Evolutionary conservation across 2,329 filamentous ascomycete species (phyloP), one percentile per base, ranked within the genome.

Genomic region (Decorospora gaudefroyi): DNA sequence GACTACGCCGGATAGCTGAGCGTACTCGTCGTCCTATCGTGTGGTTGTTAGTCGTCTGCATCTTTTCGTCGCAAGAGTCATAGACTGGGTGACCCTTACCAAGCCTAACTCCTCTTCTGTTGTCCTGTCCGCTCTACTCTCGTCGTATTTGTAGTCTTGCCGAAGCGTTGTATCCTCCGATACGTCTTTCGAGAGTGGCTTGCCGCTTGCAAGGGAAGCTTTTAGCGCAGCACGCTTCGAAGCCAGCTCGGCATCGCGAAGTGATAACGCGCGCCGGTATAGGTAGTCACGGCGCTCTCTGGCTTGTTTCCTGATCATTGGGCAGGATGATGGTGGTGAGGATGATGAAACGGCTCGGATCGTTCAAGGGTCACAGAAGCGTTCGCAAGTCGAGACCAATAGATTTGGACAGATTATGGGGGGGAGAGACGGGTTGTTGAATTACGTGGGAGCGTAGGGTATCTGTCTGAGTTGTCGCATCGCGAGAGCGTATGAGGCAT

Each of bases 21-120:
- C 83, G 69, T 96, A 97, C 74, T 97, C 92, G 63, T 95, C 89
- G 65, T 95, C 89, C n/a, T n/a, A n/a, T n/a, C n/a, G n/a, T n/a
- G n/a, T n/a, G n/a, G n/a, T n/a, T n/a, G n/a, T n/a, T n/a, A n/a
- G n/a, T n/a, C n/a, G n/a, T n/a, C n/a, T n/a, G n/a, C n/a, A n/a
- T n/a, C n/a, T n/a, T n/a, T n/a, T n/a, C n/a, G n/a, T n/a, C n/a
- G n/a, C n/a, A n/a, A n/a, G n/a, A n/a, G n/a, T n/a, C n/a, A n/a
- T n/a, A n/a, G n/a, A n/a, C n/a, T n/a, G n/a, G n/a, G n/a, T n/a
- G n/a, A n/a, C n/a, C n/a, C n/a, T n/a, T n/a, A n/a, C n/a, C 13
- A 95, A 73, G 42, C 88, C 86, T 12, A 90, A 72, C 67, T 86
- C 79, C 44, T 90, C 85, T 44, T 88, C 80, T 2, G 77, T 76